phyloP scores from a whole-genome alignment of 2,329 filamentous ascomycete genomes.

The Phaeosphaeriaceae sp. region DNA sequence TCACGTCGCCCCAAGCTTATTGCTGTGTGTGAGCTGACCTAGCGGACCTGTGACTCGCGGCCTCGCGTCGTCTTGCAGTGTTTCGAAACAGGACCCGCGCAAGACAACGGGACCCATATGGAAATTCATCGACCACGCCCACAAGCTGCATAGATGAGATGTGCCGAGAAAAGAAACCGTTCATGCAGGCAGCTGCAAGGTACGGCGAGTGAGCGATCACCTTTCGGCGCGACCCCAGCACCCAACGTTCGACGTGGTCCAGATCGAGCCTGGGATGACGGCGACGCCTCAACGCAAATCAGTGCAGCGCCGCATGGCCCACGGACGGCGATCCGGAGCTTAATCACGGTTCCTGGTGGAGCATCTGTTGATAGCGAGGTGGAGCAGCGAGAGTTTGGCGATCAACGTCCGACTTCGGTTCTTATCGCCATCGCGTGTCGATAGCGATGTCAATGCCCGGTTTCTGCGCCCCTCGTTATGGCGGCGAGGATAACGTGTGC shows the following conservation, averaged over 20 bases:
- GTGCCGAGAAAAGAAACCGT: constrained; percentile 7
- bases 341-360: constrained; percentile 3
- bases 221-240: constrained; percentile 9
- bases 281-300: constrained; percentile 8
- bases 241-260: constrained; percentile 3
- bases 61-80: constrained; percentile 11
- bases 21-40: neutral
- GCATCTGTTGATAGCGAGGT: neutral
- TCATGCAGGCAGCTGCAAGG: constrained; percentile 19
- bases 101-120: constrained; percentile 1
- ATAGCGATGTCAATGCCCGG: neutral
- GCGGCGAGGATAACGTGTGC: constrained; percentile 1
- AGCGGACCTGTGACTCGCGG: neutral
- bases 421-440: neutral
- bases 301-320: constrained; percentile 9
- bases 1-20: neutral
- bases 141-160: constrained; percentile 4
- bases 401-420: constrained; percentile 4
- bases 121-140: neutral
- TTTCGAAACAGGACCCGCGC: constrained; percentile 18
- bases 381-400: constrained; percentile 3
- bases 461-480: neutral
- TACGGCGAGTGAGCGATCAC: constrained; percentile 13
- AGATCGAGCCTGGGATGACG: constrained; percentile 9
- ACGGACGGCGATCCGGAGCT: constrained; percentile 6